Evolutionary conservation across 2,329 filamentous ascomycete genomes (phyloP).

Genomic region (Trichoderma lentiforme): DNA sequence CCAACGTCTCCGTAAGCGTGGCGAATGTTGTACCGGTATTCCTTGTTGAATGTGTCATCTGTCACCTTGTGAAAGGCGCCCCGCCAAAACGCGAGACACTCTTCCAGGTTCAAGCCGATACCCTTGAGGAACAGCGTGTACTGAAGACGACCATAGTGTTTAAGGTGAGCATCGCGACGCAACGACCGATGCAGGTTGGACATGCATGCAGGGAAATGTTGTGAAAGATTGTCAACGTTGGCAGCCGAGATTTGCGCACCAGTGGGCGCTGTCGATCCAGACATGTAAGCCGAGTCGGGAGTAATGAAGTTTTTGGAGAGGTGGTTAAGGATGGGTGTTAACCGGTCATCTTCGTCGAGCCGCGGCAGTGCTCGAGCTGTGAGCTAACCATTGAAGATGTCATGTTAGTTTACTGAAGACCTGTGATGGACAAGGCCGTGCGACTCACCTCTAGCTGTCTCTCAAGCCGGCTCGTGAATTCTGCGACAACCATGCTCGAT

Average conservation of each 20-base stretch:
- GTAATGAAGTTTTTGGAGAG: conserved; percentile 96
- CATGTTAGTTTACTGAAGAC: not conserved
- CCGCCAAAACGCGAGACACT: conserved; percentile 90
- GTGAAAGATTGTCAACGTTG: conserved; percentile 74
- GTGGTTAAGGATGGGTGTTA: conserved; percentile 66
- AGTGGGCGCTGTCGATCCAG: conserved; percentile 59
- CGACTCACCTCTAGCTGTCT: conserved; percentile 70
- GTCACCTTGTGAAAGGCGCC: conserved; percentile 79
- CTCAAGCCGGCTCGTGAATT: conserved; percentile 78
- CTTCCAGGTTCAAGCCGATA: conserved; percentile 86
- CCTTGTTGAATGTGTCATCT: conserved; percentile 94
- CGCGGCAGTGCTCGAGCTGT: conserved; percentile 88
- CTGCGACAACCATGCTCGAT: conserved; percentile 80
- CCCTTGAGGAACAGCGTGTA: conserved; percentile 97
- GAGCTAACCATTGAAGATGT: conserved; percentile 49
- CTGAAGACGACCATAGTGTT: conserved; percentile 89
- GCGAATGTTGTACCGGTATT: conserved; percentile 96
- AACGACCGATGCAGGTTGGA: conserved; percentile 82
- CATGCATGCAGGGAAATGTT: conserved; percentile 92
- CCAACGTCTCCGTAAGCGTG: conserved; percentile 94
- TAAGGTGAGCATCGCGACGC: conserved; percentile 83
- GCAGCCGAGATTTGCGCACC: conserved; percentile 73
- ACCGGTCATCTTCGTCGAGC: conserved; percentile 91
- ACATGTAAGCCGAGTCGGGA: conserved; percentile 75
- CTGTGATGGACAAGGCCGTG: not conserved